Conservation (phyloP, 2,329 filamentous ascomycete genomes). For the Tolypocladium tropicale region DNA sequence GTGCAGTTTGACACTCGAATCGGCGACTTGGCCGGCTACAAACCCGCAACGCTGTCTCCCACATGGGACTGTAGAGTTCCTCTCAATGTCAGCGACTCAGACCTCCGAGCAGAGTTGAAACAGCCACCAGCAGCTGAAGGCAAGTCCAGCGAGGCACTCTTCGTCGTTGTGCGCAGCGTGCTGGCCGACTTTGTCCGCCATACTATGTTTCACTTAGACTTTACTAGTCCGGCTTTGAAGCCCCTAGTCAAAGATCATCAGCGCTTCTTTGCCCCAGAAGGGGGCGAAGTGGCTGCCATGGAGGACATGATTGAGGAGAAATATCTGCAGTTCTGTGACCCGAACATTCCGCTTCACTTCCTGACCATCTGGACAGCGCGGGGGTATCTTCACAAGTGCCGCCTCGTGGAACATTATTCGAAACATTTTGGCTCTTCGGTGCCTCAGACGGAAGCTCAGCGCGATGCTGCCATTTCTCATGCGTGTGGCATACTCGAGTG, state of each 20-base stretch:
- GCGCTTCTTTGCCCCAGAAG: constrained; percentile 7
- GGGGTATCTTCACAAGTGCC: constrained; percentile 33
- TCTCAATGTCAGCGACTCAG: constrained; percentile 34
- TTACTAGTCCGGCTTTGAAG: constrained; percentile 21
- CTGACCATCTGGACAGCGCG: constrained; percentile 28
- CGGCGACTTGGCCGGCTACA: constrained; percentile 35
- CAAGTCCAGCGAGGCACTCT: constrained; percentile 30
- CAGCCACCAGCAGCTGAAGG: constrained; percentile 14
- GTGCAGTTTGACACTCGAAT: constrained; percentile 46
- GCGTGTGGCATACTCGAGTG: constrained; percentile 25
- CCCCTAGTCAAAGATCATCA: constrained; percentile 8
- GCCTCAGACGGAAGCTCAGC: constrained; percentile 15
- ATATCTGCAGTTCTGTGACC: constrained; percentile 32
- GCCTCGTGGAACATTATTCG: constrained; percentile 38
- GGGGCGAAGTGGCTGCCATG: constrained; percentile 21
- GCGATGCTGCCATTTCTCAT: constrained; percentile 16
- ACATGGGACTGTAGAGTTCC: constrained; percentile 32
- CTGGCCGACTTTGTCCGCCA: constrained; percentile 28
- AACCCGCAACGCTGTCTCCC: constrained; percentile 17
- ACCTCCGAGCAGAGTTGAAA: constrained; percentile 31
- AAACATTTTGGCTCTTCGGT: constrained; percentile 4
- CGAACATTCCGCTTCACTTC: constrained; percentile 27
- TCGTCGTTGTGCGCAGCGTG: constrained; percentile 27
- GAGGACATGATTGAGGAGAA: constrained; percentile 31
- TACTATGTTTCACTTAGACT: constrained; percentile 20